Evolutionary conservation across 352 stramenopile genomes (phyloP).

Genomic region (Globisporangium emineosum): DNA sequence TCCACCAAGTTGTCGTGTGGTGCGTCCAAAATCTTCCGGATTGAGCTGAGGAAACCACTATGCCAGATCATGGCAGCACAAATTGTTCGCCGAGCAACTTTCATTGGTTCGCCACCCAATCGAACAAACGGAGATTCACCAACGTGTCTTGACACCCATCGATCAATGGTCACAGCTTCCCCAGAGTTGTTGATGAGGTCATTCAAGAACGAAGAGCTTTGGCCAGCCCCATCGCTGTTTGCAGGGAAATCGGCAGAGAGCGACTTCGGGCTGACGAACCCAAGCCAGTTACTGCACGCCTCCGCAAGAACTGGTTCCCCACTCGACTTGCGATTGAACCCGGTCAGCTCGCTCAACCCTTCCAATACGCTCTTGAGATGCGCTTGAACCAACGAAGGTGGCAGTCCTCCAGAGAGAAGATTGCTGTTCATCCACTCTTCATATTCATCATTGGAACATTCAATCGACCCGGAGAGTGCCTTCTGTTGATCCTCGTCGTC

Average conservation of each 20-base stretch:
- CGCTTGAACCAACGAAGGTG: constrained; percentile 44
- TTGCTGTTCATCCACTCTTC: constrained; percentile 76
- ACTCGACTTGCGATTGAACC: constrained; percentile 24
- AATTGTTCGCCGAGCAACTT: constrained; percentile 78
- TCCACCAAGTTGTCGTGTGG: constrained; percentile 37
- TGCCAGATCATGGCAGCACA: constrained; percentile 90
- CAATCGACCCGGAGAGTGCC: constrained; percentile 32
- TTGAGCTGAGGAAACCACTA: constrained; percentile 61
- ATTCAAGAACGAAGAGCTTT: constrained; percentile 43
- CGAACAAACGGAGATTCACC: constrained; percentile 81
- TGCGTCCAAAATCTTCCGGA: constrained; percentile 51
- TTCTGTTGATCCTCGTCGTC: constrained; percentile 41
- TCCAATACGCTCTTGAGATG: constrained; percentile 64
- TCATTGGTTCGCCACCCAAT: constrained; percentile 82
- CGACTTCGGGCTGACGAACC: constrained; percentile 60
- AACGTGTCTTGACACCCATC: constrained; percentile 79
- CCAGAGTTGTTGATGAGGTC: constrained; percentile 66
- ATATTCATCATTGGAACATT: constrained; percentile 77
- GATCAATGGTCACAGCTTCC: constrained; percentile 57
- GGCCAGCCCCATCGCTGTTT: constrained; percentile 18
- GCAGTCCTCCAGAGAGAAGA: constrained; percentile 73
- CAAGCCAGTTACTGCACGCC: constrained; percentile 52
- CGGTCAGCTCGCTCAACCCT: constrained; percentile 44
- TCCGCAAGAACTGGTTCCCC: constrained; percentile 39
- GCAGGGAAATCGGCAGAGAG: constrained; percentile 28